Evolutionary conservation across 2,329 filamentous ascomycete species (phyloP).

Genomic region (Rhinocladiella mackenziei): DNA sequence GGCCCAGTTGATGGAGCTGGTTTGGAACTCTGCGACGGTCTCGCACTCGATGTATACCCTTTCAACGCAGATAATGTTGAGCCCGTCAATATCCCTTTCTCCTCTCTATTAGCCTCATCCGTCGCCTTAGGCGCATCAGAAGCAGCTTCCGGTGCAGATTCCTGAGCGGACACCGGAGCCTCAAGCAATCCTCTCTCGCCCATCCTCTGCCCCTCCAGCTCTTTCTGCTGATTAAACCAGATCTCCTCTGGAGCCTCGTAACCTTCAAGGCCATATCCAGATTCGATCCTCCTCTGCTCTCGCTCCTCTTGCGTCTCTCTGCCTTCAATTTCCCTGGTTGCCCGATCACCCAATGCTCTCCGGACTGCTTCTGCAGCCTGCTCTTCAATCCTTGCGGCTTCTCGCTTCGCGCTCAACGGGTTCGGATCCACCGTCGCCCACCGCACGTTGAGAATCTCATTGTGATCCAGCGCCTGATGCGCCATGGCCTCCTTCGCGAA

Average conservation of each 20-base stretch:
- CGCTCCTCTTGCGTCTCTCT: slow-evolving; percentile 82
- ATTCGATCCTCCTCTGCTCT: slow-evolving; percentile 81
- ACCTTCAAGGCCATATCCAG: slow-evolving; percentile 73
- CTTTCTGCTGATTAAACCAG: slow-evolving; percentile 78
- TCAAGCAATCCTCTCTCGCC: slow-evolving; percentile 47
- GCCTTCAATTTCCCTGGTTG: slow-evolving; percentile 90
- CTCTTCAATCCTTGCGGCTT: slow-evolving; percentile 84
- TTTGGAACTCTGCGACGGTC: slow-evolving; percentile 44
- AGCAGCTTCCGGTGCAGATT: slow-evolving; percentile 33
- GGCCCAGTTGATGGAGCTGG: slow-evolving; percentile 60
- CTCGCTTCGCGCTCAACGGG: slow-evolving; percentile 86
- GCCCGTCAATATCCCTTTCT: slow-evolving; percentile 70
- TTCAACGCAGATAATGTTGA: slow-evolving; percentile 77
- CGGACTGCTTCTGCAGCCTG: slow-evolving; percentile 93
- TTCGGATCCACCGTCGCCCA: slow-evolving; percentile 98
- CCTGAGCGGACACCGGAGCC: slow-evolving; percentile 32
- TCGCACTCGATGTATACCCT: slow-evolving; percentile 46
- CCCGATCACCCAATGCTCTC: slow-evolving; percentile 79
- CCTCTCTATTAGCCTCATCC: slow-evolving; percentile 31
- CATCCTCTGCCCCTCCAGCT: slow-evolving; percentile 59
- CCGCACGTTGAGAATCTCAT: slow-evolving; percentile 88
- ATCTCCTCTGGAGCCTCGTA: slow-evolving; percentile 94
- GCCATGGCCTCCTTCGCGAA: slow-evolving; percentile 96
- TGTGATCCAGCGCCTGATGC: slow-evolving; percentile 85
- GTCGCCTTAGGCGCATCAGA: slow-evolving; percentile 17